A percentile compares a stretch with the other conserved stretches of the same genome.
Evolutionary conservation across 352 stramenopile species (phyloP).

Genomic region (Globisporangium acanthophoron): DNA sequence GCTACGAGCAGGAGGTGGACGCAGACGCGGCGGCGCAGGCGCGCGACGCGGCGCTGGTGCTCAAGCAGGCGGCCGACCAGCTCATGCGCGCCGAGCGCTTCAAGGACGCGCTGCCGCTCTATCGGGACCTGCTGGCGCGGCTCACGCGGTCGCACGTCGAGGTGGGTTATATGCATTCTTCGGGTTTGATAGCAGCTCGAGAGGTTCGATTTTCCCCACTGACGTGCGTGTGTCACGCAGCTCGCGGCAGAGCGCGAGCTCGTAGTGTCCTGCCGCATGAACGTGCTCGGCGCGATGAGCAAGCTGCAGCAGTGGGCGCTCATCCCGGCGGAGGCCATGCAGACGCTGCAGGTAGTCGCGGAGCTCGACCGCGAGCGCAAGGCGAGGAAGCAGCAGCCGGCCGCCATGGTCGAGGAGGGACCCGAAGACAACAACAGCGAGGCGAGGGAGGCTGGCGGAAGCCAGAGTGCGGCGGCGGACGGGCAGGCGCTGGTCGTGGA

Average conservation of each 20-base stretch:
- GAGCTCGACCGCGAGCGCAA: conserved; percentile 32
- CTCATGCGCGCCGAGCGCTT: conserved; percentile 45
- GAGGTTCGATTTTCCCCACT: too few relatives aligned
- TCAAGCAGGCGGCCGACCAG: conserved; percentile 66
- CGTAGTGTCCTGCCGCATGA: conserved; percentile 69
- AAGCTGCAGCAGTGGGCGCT: conserved; percentile 51
- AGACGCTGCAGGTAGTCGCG: conserved; percentile 41
- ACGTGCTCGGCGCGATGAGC: conserved; percentile 47
- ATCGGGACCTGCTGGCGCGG: conserved; percentile 67
- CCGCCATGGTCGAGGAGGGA: not conserved
- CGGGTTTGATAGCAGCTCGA: too few relatives aligned
- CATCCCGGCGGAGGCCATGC: conserved; percentile 35
- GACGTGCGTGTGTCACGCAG: conserved; percentile 15
- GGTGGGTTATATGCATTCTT: conserved; percentile 14
- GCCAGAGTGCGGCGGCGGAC: not conserved
- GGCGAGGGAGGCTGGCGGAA: not conserved
- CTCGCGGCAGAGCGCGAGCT: conserved; percentile 42
- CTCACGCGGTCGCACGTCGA: conserved; percentile 64
- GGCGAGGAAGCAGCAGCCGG: not conserved
- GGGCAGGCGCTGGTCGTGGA: conserved; percentile 1
- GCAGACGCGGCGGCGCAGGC: conserved; percentile 42
- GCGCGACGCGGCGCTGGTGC: conserved; percentile 26
- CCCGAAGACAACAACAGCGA: conserved; percentile 5
- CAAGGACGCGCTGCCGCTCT: conserved; percentile 50
- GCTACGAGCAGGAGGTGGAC: conserved; percentile 16